Base-by-base conservation (phyloP, 495 filamentous ascomycete genomes). In the Penicillium nucicola region DNA sequence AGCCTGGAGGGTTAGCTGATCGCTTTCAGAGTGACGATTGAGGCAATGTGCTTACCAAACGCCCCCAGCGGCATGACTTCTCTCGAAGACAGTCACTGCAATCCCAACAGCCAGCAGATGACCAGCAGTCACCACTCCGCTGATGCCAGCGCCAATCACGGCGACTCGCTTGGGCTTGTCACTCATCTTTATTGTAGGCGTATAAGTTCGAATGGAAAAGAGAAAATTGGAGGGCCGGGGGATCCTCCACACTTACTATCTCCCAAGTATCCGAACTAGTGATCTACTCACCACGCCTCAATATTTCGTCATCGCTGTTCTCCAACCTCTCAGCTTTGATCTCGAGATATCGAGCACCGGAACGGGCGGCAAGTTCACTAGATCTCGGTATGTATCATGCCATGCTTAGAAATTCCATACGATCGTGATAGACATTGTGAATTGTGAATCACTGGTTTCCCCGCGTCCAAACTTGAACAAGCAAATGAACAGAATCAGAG, bases 141-240 rank as follows among this genome's bases (percentile, higher is more conserved):
- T 86, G 34, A 88, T 82, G 8, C 86, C 85, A 22, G 84, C 84
- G 3, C 86, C 86, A 48, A 89, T 84, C 13, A 89, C 77, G 10
- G 84, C 86, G 1, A 87, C 80, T 22, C 62, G 64, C 32, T 63
- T 49, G 2, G 53, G 17, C 0, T 15, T 34, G 6, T 58, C 59
- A 14, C 37, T 55, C 67, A 74, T 71, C 34, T 28, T 63, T 15
- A 5, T 36, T 18, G 18, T n/a, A n/a, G n/a, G n/a, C n/a, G n/a
- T n/a, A n/a, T n/a, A 15, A 20, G 10, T 23, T 23, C 7, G 22
- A 5, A 23, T 23, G 4, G 3, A 8, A 17, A 39, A 28, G 8
- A 48, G 25, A 15, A 9, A 28, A 28, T n/a, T n/a, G n/a, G n/a
- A n/a, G n/a, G n/a, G n/a, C n/a, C n/a, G n/a, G n/a, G n/a, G n/a